Evolutionary conservation across 108 stramenopile species (phyloP), one percentile per base, ranked within the genome.

Genomic region (Phaeodactylum tricornutum): DNA sequence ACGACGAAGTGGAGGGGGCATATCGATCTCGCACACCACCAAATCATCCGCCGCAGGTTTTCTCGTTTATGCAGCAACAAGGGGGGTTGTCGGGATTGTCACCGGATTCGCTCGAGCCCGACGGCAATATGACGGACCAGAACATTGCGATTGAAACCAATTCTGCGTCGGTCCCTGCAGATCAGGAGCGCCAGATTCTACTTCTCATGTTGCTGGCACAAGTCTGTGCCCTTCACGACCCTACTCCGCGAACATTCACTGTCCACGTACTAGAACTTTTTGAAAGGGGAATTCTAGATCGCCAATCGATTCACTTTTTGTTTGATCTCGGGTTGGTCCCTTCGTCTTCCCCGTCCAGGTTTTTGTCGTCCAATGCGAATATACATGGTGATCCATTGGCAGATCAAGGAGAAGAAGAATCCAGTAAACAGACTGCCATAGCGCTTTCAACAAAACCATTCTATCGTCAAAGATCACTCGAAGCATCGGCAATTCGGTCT

Each of bases 231-330:
- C 66, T 88, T 39, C 92, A 94, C 56, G 90, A 92, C 51, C 75
- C 91, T 26, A 92, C 95, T 0, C 95, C 95, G 7, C 76, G 82
- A 47, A 93, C 92, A n/a, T 96, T 92, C 64, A 85, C 84, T 0
- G 80, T 86, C 14, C 85, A 95, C 47, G 91, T 92, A 0, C 52
- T 96, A 39, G 73, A 72, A 25, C 53, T 96, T 32, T 96, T 78
- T 61, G 92, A 93, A 61, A 46, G 81, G 38, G 92, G 89, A 1
- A 82, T 96, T 30, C 50, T 96, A 42, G 94, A 92, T 67, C 47
- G 66, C 27, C 53, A 83, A 29, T 78, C 85, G 36, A 84, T 96
- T 53, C 74, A 70, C 43, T 93, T 92, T 59, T 54, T 96, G 41
- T 90, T 77, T 44, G 89, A 96, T 42, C 51, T 93, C 40, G 87